Base-by-base conservation (phyloP, 495 filamentous ascomycete species). In the Annulohypoxylon moriforme region DNA sequence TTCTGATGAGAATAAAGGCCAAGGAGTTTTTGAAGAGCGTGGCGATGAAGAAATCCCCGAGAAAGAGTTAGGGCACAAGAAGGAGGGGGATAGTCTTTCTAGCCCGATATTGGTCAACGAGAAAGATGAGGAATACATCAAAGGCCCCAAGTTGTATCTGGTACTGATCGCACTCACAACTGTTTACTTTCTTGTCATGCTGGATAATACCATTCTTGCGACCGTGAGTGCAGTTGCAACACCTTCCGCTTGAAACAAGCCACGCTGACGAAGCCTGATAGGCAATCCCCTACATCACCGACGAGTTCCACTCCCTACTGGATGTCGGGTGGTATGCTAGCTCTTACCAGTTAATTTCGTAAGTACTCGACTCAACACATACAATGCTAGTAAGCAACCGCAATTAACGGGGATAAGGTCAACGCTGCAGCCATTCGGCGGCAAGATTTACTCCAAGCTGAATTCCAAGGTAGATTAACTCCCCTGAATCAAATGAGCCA, bases 291-390 rank as follows among this genome's bases (percentile, higher is more conserved):
- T 34, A 55, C 10, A 55, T 55, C 50, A 55, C 50, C 27, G 7
- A 33, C 20, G 50, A 55, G 8, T 55, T 55, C 27, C n/a, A 55
- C n/a, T 55, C 50, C 6, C 9, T 55, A 1, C 22, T 55, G 20
- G 50, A 55, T 55, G 50, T 55, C 3, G 50, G 50, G n/a, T 55
- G 50, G 50, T 55, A 55, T 20, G 50, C 27, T 13, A 55, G 50
- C 50, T 5, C 27, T 34, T 55, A 55, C 50, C 50, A 55, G 14
- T 8, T 55, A 0, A 7, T n/a, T 29, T 55, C 50, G 50, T 55
- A 55, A 33, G 50, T 34, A n/a, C 16, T 34, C 16, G 7, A 10
- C 1, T n/a, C 29, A 34, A 20, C 50, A 20, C 0, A 0, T 13
- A 3, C 3, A 9, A 55, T 20, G 6, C 7, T 29, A 20, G n/a